Conservation (phyloP, 1,284 basidiomycete genomes). For the Irpex rosettiformis region DNA sequence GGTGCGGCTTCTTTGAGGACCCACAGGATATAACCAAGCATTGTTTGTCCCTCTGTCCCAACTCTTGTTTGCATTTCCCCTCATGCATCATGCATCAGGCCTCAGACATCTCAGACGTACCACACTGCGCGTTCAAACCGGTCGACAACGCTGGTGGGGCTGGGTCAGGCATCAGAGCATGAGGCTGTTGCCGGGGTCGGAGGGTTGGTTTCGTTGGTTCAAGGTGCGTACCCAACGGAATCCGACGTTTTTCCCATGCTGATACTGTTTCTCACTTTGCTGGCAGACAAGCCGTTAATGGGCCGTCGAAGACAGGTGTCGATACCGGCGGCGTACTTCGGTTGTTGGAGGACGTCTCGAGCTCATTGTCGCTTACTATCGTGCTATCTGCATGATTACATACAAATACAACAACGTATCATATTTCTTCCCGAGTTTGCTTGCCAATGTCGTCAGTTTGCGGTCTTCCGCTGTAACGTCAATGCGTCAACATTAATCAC, state of each 20-base stretch:
- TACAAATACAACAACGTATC: background rate
- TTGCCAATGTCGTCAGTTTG: no score
- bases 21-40: background rate
- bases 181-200: background rate
- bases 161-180: background rate
- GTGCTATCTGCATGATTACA: background rate
- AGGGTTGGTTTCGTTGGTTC: background rate
- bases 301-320: no score
- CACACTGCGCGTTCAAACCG: no score
- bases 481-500: no score
- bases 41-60: background rate
- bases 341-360: background rate
- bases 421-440: no score
- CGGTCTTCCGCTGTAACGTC: no score
- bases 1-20: background rate
- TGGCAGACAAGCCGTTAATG: background rate
- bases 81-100: no score
- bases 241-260: no score
- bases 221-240: no score
- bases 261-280: no score
- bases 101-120: no score
- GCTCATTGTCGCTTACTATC: background rate
- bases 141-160: background rate
- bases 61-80: background rate
- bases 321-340: background rate